Evolutionary conservation across 164 flowering plant species (phyloP), one percentile per base, ranked within the genome.

Genomic region (Berberis thunbergii): DNA sequence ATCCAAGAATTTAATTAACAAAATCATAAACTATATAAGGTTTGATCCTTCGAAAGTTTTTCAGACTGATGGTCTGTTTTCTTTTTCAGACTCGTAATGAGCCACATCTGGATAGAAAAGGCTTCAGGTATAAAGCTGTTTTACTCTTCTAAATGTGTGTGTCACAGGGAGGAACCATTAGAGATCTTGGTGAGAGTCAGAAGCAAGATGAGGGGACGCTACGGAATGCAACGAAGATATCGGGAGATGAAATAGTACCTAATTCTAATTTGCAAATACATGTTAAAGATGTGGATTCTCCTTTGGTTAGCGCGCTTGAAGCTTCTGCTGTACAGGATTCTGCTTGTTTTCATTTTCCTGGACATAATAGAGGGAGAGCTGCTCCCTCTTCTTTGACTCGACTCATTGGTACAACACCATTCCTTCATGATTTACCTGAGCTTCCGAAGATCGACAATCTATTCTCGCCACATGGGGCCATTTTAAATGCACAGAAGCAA

Each of bases 261-360:
- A 45, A 52, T 55, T 45, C 67, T 12, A 54, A 40, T 40, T 59
- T 49, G 6, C 53, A 2, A 41, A 9, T 42, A 38, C 40, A 60
- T 38, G 26, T 6, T 43, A 61, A 39, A 59, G 48, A 60, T 45
- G 45, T n/a, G 46, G 45, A 58, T 10, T 79, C 89, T 57, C 92
- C 92, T 42, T 69, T 89, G 56, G 85, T 87, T 61, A 65, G 69
- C 75, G 91, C 97, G 45, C 56, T 90, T 63, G 73, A 83, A 76
- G 59, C 73, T 65, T 81, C 90, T 41, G 91, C 88, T 3, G 67
- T 77, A 60, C 74, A 79, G 69, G 69, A 74, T 72, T 84, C 71
- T 54, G 91, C 88, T n/a, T 73, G 80, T 59, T 86, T 90, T 67
- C 92, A 87, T 70, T 90, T 90, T 67, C 97, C 94, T 0, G 97